Evolutionary conservation across 441 rosid species (phyloP).

Genomic region (Brassica hybrid): DNA sequence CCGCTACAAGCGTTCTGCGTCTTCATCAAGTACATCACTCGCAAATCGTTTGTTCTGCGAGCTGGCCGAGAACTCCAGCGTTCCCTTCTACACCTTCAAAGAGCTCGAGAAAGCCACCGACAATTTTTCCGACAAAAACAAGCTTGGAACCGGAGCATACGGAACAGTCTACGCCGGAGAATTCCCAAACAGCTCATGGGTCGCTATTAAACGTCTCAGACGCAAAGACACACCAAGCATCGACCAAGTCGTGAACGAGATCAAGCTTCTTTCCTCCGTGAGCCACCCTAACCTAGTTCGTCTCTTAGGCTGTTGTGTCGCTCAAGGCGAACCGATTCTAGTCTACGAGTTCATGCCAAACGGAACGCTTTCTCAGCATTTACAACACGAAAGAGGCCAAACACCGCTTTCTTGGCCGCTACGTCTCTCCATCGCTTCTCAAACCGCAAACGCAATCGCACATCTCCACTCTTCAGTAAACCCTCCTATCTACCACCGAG

Average conservation of each 20-base stretch:
- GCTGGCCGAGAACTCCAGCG: constrained; percentile 76
- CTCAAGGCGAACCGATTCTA: constrained; percentile 67
- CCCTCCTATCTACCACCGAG: constrained; percentile 92
- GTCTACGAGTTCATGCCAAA: constrained; percentile 90
- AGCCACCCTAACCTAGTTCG: constrained; percentile 72
- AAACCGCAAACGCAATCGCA: constrained; percentile 88
- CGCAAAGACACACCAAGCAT: constrained; percentile 66
- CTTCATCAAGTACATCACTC: constrained; percentile 37
- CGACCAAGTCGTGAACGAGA: constrained; percentile 82
- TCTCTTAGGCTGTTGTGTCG: constrained; percentile 67
- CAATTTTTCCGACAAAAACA: constrained; percentile 71
- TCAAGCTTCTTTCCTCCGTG: constrained; percentile 67
- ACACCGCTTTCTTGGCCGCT: constrained; percentile 74
- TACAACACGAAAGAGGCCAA: constrained; percentile 68
- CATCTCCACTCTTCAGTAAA: constrained; percentile 83
- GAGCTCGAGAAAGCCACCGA: constrained; percentile 83
- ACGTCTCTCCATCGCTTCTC: constrained; percentile 74
- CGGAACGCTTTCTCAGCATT: constrained; percentile 83
- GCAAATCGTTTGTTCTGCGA: constrained; percentile 67
- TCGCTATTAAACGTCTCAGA: constrained; percentile 80
- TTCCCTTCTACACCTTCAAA: constrained; percentile 71
- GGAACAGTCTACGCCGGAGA: constrained; percentile 95
- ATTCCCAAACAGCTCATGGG: constrained; percentile 61
- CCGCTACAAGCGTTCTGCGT: constrained; percentile 44
- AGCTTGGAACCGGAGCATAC: constrained; percentile 87